Conservation (phyloP, 257 asterid species). For the Solanum paucissectum region DNA sequence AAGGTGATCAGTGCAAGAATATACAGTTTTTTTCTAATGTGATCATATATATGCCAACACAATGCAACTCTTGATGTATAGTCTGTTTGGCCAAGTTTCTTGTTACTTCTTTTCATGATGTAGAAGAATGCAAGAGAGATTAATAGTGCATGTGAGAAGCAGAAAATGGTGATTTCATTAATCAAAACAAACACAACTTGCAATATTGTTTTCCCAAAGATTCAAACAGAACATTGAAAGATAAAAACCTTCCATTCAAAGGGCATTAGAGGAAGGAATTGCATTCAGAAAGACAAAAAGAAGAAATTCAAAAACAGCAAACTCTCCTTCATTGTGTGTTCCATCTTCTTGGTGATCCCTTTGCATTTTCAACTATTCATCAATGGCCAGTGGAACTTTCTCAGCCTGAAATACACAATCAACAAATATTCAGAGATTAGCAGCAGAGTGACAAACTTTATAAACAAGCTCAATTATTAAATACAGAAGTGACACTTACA, state of each 20-base stretch:
- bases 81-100: not conserved
- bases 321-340: not conserved
- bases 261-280: not conserved
- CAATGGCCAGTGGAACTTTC: constrained; percentile 4
- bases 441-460: not conserved
- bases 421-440: not conserved
- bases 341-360: not conserved
- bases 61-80: not conserved
- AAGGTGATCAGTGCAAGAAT: not conserved
- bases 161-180: not conserved
- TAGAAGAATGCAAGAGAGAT: not conserved
- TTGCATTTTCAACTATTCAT: not conserved
- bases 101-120: not conserved
- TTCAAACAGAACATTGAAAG: not conserved
- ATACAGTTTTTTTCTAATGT: not conserved
- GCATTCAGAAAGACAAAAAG: not conserved
- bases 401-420: not conserved
- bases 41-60: not conserved
- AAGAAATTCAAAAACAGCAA: not conserved
- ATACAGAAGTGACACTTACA: not conserved
- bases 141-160: not conserved
- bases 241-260: not conserved
- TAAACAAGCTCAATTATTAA: not conserved
- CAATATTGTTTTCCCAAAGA: not conserved
- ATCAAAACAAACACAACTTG: not conserved